Evolutionary conservation across 805 yeast genomes (phyloP), one percentile per base, ranked within the genome.

Genomic region (Teunomyces panamensis): DNA sequence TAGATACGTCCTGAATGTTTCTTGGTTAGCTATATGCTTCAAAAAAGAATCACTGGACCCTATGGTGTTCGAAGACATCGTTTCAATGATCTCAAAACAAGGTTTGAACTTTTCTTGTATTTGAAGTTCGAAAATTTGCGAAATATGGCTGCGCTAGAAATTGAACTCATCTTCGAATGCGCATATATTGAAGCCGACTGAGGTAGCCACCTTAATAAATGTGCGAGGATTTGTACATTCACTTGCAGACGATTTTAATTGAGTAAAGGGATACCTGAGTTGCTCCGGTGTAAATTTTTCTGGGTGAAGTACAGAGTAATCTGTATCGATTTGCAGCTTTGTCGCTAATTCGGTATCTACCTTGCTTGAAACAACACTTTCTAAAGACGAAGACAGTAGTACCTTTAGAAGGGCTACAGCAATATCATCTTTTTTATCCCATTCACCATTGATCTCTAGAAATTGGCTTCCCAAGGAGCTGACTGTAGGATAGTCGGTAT

Each of bases 1-100:
- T n/a, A 42, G 28, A 17, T 42, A 45, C 16, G 47, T 30, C 14
- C 34, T 35, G 24, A 49, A 49, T n/a, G 46, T 44, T 8, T 36
- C 30, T 24, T 49, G 46, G 5, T 33, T 27, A n/a, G 43, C 34
- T 20, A 49, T 30, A 28, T 46, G 48, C 11, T 46, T 30, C 42
- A 43, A 42, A 41, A 49, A 49, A 14, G 30, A 9, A 9, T 45
- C 50, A 14, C 41, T 47, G 44, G 42, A 35, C 20, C 32, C 47
- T n/a, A 45, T 39, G 11, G 28, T 32, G 14, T 24, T 20, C n/a
- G 41, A 37, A 4, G 30, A n/a, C 41, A 37, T 37, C 9, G 9
- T 37, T 8, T 20, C 24, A 20, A 20, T 20, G 24, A 20, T 20
- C 24, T 20, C 24, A 20, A 20, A 20, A 20, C 24, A 20, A 20